phyloP scores from a whole-genome alignment of 2,329 filamentous ascomycete genomes.

The Talaromyces funiculosus region DNA sequence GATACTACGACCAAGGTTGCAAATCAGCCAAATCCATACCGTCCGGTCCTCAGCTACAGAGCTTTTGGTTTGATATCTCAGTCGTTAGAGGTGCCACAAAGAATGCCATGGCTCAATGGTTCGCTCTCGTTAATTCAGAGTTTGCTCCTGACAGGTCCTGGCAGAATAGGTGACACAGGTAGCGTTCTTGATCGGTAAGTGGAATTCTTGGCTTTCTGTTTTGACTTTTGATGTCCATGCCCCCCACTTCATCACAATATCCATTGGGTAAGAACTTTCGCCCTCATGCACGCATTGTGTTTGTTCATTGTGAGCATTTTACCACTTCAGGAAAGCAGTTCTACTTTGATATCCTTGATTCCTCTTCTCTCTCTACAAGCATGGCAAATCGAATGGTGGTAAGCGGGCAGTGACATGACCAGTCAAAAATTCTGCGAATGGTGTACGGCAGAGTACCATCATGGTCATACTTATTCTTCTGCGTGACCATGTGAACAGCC shows the following conservation, averaged over 20 bases:
- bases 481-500: background rate
- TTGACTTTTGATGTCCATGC: conserved; percentile 19
- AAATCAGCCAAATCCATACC: conserved; percentile 25
- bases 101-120: conserved; percentile 89
- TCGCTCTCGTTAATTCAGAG: conserved; percentile 70
- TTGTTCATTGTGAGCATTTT: conserved; percentile 5
- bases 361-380: background rate
- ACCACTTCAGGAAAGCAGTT: background rate
- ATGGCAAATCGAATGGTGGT: background rate
- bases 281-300: conserved; percentile 12
- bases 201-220: conserved; percentile 20
- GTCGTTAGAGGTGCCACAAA: conserved; percentile 65
- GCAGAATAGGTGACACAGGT: conserved; percentile 66
- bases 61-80: conserved; percentile 69
- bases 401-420: conserved; percentile 1
- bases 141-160: conserved; percentile 66
- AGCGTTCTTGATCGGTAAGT: conserved; percentile 88
- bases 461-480: background rate
- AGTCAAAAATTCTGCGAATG: conserved; percentile 1
- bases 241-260: background rate
- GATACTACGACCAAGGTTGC: conserved; percentile 20
- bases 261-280: background rate
- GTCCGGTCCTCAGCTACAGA: conserved; percentile 68
- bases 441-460: background rate
- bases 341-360: background rate